Evolutionary conservation across 2,329 filamentous ascomycete species (phyloP).

Genomic region (Aspergillus calidoustus): DNA sequence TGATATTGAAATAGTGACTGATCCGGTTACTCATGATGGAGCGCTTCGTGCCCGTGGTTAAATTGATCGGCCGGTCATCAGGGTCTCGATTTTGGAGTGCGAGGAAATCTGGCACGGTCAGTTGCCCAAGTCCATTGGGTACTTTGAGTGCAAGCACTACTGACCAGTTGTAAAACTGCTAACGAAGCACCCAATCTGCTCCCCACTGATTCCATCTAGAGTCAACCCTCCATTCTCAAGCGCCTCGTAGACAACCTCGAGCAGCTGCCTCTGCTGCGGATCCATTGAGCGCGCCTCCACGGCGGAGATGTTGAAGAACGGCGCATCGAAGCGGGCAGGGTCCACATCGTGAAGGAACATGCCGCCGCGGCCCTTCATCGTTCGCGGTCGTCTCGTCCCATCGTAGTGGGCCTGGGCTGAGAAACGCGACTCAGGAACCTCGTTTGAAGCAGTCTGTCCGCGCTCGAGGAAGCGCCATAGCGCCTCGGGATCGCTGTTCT

Average conservation of each 20-base stretch:
- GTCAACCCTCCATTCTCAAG: constrained; percentile 25
- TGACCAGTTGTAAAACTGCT: constrained; percentile 12
- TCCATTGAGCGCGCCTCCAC: constrained; percentile 39
- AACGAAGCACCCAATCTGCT: constrained; percentile 30
- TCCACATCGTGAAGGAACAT: neutral
- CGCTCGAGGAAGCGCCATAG: constrained; percentile 1
- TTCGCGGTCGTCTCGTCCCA: neutral
- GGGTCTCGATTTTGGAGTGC: constrained; percentile 22
- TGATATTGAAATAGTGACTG: constrained; percentile 42
- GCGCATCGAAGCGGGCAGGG: constrained; percentile 24
- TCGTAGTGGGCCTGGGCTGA: neutral
- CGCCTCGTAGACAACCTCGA: constrained; percentile 49
- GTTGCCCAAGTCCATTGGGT: no score
- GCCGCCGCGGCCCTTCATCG: neutral
- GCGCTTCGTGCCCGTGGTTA: constrained; percentile 27
- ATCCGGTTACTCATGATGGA: constrained; percentile 40
- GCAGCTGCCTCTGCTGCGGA: constrained; percentile 30
- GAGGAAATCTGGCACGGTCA: constrained; percentile 27
- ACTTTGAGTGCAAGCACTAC: neutral
- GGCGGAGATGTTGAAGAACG: constrained; percentile 30
- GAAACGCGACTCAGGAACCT: neutral
- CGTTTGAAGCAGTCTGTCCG: neutral
- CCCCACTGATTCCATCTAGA: constrained; percentile 26
- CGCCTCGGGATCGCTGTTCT: neutral
- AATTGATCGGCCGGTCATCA: constrained; percentile 20